Percentiles rank a stretch among this genome's conserved stretches.
phyloP scores from a whole-genome alignment of 345 rosid species.

The Acer yangbiense region DNA sequence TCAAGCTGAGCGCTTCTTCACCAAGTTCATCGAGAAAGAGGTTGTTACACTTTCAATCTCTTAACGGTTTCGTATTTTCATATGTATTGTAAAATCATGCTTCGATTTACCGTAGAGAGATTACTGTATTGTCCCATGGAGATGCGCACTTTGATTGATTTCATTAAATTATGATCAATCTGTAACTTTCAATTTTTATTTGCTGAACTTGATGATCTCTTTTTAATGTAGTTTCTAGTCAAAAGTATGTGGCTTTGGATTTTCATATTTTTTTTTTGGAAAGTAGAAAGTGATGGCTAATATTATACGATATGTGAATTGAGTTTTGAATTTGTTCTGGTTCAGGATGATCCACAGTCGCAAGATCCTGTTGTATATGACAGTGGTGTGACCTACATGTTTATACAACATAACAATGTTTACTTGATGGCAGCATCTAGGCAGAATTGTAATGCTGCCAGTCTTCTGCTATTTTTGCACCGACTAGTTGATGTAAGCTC shows the following conservation, averaged over 20 bases:
- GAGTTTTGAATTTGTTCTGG: conserved; percentile 14
- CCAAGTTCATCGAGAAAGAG: conserved; percentile 86
- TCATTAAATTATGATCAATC: neutral
- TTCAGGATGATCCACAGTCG: conserved; percentile 68
- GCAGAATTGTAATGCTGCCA: conserved; percentile 79
- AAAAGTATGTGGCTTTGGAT: neutral
- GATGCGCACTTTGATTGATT: neutral
- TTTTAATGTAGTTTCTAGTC: neutral
- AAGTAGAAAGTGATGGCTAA: neutral
- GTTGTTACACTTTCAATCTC: conserved; percentile 19
- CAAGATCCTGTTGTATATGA: conserved; percentile 81
- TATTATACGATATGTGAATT: neutral
- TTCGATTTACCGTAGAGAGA: conserved; percentile 8
- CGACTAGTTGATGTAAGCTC: conserved; percentile 61
- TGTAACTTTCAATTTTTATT: neutral
- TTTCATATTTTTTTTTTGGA: neutral
- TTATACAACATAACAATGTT: conserved; percentile 67
- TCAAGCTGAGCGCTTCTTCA: conserved; percentile 86
- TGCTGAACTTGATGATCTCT: neutral
- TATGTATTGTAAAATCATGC: conserved; percentile 2
- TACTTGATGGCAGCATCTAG: conserved; percentile 69
- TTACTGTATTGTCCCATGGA: neutral
- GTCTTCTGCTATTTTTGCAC: conserved; percentile 63
- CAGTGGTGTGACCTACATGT: conserved; percentile 70
- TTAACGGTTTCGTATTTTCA: neutral